Evolutionary conservation across 257 asterid species (phyloP).

Genomic region (Fraxinus anomala): DNA sequence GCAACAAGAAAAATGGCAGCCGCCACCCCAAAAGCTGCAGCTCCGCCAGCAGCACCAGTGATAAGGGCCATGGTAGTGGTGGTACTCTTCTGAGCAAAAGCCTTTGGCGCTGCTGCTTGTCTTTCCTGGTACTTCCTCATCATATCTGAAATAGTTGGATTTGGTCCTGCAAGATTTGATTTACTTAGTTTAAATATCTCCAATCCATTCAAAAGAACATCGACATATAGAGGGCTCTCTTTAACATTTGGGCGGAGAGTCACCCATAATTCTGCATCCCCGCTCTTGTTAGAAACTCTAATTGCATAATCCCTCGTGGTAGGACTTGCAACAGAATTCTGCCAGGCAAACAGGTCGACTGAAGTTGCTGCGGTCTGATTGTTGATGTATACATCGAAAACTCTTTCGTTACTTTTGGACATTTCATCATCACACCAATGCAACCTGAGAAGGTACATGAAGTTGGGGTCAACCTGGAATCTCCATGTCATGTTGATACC

Average conservation of each 20-base stretch:
- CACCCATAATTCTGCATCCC: constrained; percentile 51
- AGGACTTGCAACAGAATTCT: constrained; percentile 44
- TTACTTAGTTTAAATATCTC: constrained; percentile 79
- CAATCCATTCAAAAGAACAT: constrained; percentile 74
- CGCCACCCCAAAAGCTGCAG: constrained; percentile 68
- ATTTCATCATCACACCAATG: constrained; percentile 88
- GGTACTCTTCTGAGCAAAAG: constrained; percentile 26
- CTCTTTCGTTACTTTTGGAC: constrained; percentile 56
- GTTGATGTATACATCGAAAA: constrained; percentile 61
- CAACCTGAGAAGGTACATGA: constrained; percentile 71
- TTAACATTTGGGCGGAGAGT: constrained; percentile 48
- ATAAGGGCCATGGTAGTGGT: constrained; percentile 35
- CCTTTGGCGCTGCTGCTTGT: constrained; percentile 28
- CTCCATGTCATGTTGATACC: constrained; percentile 69
- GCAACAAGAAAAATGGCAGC: constrained; percentile 56
- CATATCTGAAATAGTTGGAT: constrained; percentile 73
- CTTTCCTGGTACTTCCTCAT: constrained; percentile 59
- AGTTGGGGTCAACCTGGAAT: constrained; percentile 69
- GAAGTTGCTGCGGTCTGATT: constrained; percentile 52
- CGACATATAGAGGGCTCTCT: constrained; percentile 38
- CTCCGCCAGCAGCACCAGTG: constrained; percentile 84
- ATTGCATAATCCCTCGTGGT: constrained; percentile 53
- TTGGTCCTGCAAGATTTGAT: constrained; percentile 71
- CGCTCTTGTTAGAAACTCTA: constrained; percentile 35
- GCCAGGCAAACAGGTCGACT: constrained; percentile 49